Evolutionary conservation across 352 stramenopile genomes (phyloP), one percentile per base, ranked within the genome.

Genomic region (Globisporangium polare): DNA sequence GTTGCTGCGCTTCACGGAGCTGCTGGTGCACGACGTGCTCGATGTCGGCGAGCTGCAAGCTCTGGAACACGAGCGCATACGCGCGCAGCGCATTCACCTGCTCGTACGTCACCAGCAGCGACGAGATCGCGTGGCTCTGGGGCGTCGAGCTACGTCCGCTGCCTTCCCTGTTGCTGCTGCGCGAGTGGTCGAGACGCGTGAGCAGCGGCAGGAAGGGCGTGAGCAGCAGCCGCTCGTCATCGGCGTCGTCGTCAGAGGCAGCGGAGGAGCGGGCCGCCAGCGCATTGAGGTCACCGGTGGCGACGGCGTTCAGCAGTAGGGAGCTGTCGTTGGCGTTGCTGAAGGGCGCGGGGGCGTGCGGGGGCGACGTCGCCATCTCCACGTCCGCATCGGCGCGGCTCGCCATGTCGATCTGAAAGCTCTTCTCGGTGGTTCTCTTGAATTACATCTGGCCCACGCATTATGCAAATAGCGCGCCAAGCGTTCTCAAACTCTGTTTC

Each of bases 151-250:
- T 22, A 27, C 15, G 17, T n/a, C 5, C 15, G 31, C 27, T n/a
- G 39, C 29, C 7, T 33, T n/a, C n/a, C n/a, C 46, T 35, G 45
- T n/a, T 20, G 67, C 60, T 50, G n/a, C 43, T 50, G 31, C 66
- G 68, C 24, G 61, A 58, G 52, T 71, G 53, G 58, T 86, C 67
- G 13, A 89, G 71, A 2, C 77, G 77, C 26, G 72, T 72, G 5
- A 89, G 57, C 39, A 87, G 64, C 35, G 80, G 77, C 33, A 87
- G 42, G 55, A 87, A 79, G 0, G 77, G 69, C 43, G 67, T 62
- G 43, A 84, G 43, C 9, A 83, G 31, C 47, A 63, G 56, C 35
- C 41, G 29, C 39, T 60, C n/a, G n/a, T n/a, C n/a, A n/a, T n/a
- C 27, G 0, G 3, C 26, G 9, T 43, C 24, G n/a, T 52, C n/a